Percentiles rank a stretch among this genome's conserved stretches.
These are phyloP conservation scores for Alternaria angustiovoidea DNA, from an alignment of 2,329 filamentous ascomycete genomes.

Conservation along the genomic window DNA sequence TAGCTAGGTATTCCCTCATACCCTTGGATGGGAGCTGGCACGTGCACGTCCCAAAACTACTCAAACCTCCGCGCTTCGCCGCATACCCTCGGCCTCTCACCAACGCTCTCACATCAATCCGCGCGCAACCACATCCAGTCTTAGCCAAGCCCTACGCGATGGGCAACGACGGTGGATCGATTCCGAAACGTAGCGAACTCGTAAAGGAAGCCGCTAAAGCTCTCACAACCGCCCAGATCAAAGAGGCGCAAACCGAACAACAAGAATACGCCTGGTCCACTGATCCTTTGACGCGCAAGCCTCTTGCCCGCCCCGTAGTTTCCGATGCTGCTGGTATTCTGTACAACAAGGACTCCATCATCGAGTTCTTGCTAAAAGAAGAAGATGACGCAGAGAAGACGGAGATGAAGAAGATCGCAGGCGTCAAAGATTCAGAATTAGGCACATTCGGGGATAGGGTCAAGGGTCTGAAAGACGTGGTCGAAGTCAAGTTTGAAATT, in stretches of 20 bases:
- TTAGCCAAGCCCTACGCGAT: conserved; percentile 58
- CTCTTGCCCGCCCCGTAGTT: conserved; percentile 77
- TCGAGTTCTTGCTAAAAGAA: conserved; percentile 70
- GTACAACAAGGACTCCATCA: conserved; percentile 93
- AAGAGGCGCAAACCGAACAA: conserved; percentile 85
- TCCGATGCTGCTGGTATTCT: conserved; percentile 84
- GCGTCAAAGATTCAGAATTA: conserved; percentile 57
- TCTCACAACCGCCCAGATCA: conserved; percentile 83
- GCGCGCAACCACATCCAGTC: neutral
- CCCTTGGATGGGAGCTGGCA: conserved; percentile 3
- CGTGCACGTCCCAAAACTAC: conserved; percentile 23
- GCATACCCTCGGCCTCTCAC: conserved; percentile 18
- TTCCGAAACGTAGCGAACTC: conserved; percentile 93
- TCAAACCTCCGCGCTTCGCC: conserved; percentile 33
- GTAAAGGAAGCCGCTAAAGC: conserved; percentile 90
- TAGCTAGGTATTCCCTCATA: neutral
- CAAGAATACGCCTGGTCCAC: conserved; percentile 86
- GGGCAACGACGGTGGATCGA: conserved; percentile 97
- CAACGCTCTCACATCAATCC: conserved; percentile 4
- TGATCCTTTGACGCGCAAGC: conserved; percentile 83
- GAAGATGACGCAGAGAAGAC: conserved; percentile 66
- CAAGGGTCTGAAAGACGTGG: conserved; percentile 82
- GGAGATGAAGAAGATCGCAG: conserved; percentile 55
- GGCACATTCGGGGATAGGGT: conserved; percentile 68
- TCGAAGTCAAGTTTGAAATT: conserved; percentile 80